Percentiles rank a stretch among this genome's conserved stretches.
These are phyloP conservation scores for Aspergillus brunneoviolaceus DNA, from an alignment of 2,329 filamentous ascomycete genomes.

Conservation along the genomic window DNA sequence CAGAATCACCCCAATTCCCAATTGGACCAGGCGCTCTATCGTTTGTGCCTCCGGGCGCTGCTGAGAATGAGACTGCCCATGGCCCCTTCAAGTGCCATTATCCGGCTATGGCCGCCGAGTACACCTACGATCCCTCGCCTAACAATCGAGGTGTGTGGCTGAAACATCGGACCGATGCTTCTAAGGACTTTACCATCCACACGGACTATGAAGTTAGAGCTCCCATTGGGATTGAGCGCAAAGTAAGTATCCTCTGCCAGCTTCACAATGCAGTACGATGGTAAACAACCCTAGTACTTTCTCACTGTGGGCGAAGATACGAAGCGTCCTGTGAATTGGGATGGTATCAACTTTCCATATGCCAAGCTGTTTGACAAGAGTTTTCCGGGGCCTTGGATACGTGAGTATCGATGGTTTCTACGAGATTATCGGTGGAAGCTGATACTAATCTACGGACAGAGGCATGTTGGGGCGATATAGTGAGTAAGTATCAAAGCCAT, in stretches of 20 bases:
- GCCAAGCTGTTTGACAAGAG: background rate
- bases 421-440: background rate
- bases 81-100: background rate
- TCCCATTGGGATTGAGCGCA: background rate
- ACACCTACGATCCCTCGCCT: background rate
- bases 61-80: background rate
- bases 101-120: slow-evolving; percentile 2
- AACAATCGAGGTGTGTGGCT: slow-evolving; percentile 1
- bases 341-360: background rate
- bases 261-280: too few species aligned
- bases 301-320: slow-evolving; percentile 1
- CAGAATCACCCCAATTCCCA: background rate
- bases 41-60: background rate
- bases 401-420: background rate
- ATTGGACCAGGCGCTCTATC: background rate
- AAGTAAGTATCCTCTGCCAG: background rate
- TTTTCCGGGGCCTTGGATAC: slow-evolving; percentile 9
- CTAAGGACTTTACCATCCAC: background rate
- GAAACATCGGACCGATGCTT: background rate
- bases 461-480: slow-evolving; percentile 8
- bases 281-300: background rate
- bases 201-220: background rate
- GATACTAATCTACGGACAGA: background rate
- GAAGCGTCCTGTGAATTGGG: background rate
- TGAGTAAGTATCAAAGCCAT: background rate